phyloP scores from a whole-genome alignment of 2,329 filamentous ascomycete species.

The Penicillium sp. region DNA sequence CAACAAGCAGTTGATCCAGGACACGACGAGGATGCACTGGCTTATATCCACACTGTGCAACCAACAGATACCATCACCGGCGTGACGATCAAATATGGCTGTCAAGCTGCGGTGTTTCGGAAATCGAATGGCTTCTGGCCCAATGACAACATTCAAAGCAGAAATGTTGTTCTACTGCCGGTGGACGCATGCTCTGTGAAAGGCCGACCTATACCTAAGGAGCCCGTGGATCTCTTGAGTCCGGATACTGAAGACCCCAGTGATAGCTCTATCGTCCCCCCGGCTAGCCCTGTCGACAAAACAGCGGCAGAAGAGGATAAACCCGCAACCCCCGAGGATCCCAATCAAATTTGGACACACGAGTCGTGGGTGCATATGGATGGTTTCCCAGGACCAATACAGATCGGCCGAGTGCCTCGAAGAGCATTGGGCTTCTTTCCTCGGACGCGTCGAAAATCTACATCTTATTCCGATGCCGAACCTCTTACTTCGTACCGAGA shows the following conservation, averaged over 20 bases:
- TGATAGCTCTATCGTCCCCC: conserved; percentile 38
- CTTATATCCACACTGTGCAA: conserved; percentile 86
- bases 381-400: conserved; percentile 68
- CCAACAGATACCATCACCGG: conserved; percentile 86
- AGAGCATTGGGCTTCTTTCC: conserved; percentile 88
- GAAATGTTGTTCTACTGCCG: conserved; percentile 78
- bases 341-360: conserved; percentile 75
- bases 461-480: conserved; percentile 63
- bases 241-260: conserved; percentile 33
- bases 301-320: conserved; percentile 7
- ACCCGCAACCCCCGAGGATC: conserved; percentile 45
- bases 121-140: conserved; percentile 95
- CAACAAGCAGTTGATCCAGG: conserved; percentile 43
- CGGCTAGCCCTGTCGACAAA: conserved; percentile 6
- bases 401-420: conserved; percentile 82
- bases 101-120: conserved; percentile 76
- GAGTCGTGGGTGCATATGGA: conserved; percentile 87
- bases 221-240: conserved; percentile 28
- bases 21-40: conserved; percentile 73
- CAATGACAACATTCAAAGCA: conserved; percentile 83
- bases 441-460: conserved; percentile 82
- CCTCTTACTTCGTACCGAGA: conserved; percentile 34
- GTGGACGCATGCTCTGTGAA: conserved; percentile 87
- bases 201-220: conserved; percentile 59
- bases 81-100: conserved; percentile 86